phyloP scores from a whole-genome alignment of 202 grass and related monocot genomes.

The Cymbopogon flexuosus region DNA sequence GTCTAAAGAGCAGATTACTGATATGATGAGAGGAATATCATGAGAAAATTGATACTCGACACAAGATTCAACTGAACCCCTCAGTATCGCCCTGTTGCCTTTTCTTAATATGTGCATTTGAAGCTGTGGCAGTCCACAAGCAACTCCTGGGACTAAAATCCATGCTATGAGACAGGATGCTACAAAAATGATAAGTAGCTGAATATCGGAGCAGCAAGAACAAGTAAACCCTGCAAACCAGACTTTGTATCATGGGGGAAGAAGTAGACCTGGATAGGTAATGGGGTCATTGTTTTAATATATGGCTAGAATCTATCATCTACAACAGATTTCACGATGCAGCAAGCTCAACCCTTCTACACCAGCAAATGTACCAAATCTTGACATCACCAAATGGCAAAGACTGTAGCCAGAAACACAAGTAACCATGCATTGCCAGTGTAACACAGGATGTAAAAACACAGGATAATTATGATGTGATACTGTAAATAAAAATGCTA shows the following conservation, averaged over 20 bases:
- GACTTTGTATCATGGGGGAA: neutral
- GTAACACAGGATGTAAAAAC: neutral
- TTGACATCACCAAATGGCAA: conserved; percentile 91
- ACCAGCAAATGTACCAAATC: conserved; percentile 87
- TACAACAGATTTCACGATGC: conserved; percentile 83
- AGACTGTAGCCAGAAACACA: conserved; percentile 49
- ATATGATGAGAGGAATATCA: neutral
- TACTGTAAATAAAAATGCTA: neutral
- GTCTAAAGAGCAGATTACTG: neutral
- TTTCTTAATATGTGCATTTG: conserved; percentile 30
- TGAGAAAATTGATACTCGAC: neutral
- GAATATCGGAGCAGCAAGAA: conserved; percentile 11
- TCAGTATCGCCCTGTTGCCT: conserved; percentile 1
- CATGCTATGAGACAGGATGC: conserved; percentile 66
- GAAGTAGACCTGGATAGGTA: conserved; percentile 80
- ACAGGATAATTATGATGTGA: neutral
- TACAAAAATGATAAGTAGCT: neutral
- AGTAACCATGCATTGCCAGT: neutral
- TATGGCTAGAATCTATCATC: conserved; percentile 94
- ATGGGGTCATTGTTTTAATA: conserved; percentile 76
- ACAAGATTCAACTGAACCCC: neutral
- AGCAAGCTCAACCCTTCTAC: conserved; percentile 92
- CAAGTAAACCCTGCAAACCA: neutral
- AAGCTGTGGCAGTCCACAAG: conserved; percentile 42
- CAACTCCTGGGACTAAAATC: conserved; percentile 73